Conservation (phyloP, 345 rosid species). For the Rubroshorea leprosula region DNA sequence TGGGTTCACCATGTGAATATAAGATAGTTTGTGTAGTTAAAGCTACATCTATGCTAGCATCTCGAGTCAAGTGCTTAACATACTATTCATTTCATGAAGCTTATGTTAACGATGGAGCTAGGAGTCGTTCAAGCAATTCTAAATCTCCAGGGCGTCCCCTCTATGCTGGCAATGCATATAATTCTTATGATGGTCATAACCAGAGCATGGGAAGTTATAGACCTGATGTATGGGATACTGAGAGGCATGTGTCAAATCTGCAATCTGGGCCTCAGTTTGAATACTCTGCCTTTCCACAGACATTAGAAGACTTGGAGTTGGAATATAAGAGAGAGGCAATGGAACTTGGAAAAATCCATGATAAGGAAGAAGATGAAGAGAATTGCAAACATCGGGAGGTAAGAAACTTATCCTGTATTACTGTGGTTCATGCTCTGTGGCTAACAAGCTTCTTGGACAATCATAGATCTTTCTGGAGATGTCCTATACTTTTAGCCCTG, state of each 20-base stretch:
- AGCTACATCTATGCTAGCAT: conserved; percentile 49
- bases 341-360: conserved; percentile 70
- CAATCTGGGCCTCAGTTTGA: conserved; percentile 68
- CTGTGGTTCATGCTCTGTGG: conserved; percentile 9
- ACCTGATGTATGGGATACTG: conserved; percentile 69
- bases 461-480: neutral
- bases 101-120: conserved; percentile 92
- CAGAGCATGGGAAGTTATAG: conserved; percentile 55
- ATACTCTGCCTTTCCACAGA: conserved; percentile 51
- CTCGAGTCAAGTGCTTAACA: conserved; percentile 67
- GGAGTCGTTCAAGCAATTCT: conserved; percentile 79
- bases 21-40: conserved; percentile 39
- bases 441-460: conserved; percentile 10
- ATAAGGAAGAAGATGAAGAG: conserved; percentile 94
- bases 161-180: conserved; percentile 61
- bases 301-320: conserved; percentile 75
- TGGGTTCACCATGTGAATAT: conserved; percentile 46
- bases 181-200: conserved; percentile 66
- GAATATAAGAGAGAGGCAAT: conserved; percentile 69
- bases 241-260: conserved; percentile 57
- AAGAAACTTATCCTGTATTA: conserved; percentile 29
- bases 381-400: conserved; percentile 96
- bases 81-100: conserved; percentile 92
- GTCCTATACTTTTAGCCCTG: neutral
- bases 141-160: conserved; percentile 75